Evolutionary conservation across 352 stramenopile species (phyloP), one percentile per base, ranked within the genome.

Genomic region (Achlya hypogyna): DNA sequence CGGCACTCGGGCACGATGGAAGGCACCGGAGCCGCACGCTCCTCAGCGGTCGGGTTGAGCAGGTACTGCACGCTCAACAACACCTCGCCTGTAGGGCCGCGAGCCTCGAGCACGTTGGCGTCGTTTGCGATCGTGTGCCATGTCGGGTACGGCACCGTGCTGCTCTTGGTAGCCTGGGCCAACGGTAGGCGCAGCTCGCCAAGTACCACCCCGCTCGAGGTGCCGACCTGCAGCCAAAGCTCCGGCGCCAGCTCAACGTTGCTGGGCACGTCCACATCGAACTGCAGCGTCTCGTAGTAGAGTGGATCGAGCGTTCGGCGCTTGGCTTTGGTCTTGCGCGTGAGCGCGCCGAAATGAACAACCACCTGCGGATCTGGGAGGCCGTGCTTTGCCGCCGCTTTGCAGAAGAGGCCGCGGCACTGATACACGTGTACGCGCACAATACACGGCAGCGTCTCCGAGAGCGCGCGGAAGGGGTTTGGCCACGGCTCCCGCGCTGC

Each of bases 341-440:
- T 70, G 22, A 88, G 63, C 0, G 84, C 85, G 68, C 79, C 82
- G 56, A 88, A 91, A 12, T 75, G 78, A 28, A 96, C 76, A n/a
- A 75, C 82, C 10, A 96, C 79, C 12, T 84, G 91, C 6, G 90
- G 86, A 63, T 89, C 93, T 0, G 79, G 78, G 0, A 76, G 28
- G 0, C 81, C 82, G n/a, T 79, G 69, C n/a, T 74, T 73, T 3
- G 49, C 25, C 25, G 49, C 25, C 1, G 76, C 80, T 1, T 71
- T 59, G 0, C 78, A 72, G 0, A 89, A 63, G 8, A 89, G 62
- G 32, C 81, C 75, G 18, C 84, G 75, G 22, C 81, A 82, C 62
- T 96, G 89, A 69, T 90, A 97, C 14, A 96, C 32, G 59, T 96
- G 81, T 0, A 96, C 78, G 6, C 87, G 85, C 9, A 96, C 79